Percentiles rank a stretch among this genome's conserved stretches.
phyloP scores from a whole-genome alignment of 352 stramenopile genomes.

The Phytophthora podocarpi region DNA sequence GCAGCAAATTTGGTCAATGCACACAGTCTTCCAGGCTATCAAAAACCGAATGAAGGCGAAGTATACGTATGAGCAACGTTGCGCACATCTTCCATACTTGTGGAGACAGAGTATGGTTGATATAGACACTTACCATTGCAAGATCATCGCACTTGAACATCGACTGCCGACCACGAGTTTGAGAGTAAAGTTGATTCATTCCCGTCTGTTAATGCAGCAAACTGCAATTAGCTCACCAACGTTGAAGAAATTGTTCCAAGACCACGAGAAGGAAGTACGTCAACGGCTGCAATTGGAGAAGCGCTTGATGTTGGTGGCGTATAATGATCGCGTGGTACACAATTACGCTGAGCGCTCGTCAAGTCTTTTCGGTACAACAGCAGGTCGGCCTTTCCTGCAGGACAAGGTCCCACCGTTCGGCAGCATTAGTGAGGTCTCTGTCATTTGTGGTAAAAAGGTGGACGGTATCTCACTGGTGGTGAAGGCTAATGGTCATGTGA shows the following conservation, averaged over 20 bases:
- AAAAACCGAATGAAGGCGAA: slow-evolving; percentile 46
- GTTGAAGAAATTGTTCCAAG: slow-evolving; percentile 75
- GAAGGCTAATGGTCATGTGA: slow-evolving; percentile 54
- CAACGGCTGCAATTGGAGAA: slow-evolving; percentile 68
- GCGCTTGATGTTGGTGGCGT: slow-evolving; percentile 74
- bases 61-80: slow-evolving; percentile 46
- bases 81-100: slow-evolving; percentile 35
- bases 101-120: slow-evolving; percentile 48
- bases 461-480: slow-evolving; percentile 68
- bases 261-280: slow-evolving; percentile 63
- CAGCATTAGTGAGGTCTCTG: slow-evolving; percentile 64
- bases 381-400: slow-evolving; percentile 58
- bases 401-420: slow-evolving; percentile 69
- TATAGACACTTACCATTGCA: slow-evolving; percentile 56
- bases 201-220: slow-evolving; percentile 35
- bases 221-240: slow-evolving; percentile 58
- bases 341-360: slow-evolving; percentile 69
- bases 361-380: slow-evolving; percentile 43
- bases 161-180: slow-evolving; percentile 39
- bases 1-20: slow-evolving; percentile 37
- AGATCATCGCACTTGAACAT: slow-evolving; percentile 42
- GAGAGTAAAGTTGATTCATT: slow-evolving; percentile 29
- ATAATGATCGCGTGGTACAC: slow-evolving; percentile 68
- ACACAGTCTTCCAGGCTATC: slow-evolving; percentile 48
- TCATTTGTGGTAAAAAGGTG: slow-evolving; percentile 73